Base-by-base conservation (phyloP, 768 basidiomycete species). In the Pisolithus orientalis region DNA sequence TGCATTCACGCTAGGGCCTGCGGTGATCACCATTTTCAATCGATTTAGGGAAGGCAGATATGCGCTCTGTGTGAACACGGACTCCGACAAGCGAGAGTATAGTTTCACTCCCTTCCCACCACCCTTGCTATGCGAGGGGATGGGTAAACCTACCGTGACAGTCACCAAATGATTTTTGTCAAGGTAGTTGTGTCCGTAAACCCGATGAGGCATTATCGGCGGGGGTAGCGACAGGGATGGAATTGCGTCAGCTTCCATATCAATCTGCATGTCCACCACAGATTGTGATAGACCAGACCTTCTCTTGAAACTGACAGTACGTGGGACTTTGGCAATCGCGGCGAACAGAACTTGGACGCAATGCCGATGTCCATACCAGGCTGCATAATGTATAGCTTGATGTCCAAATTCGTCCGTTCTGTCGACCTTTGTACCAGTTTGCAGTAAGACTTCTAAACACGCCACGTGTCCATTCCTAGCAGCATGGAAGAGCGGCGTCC, bases 401-500 rank as follows among this genome's bases (percentile, higher is more conserved):
- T 91, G 87, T 9, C 85, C 86, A 43, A 87, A 75, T 69, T 99
- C 96, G 67, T 98, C 96, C 32, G 73, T 74, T 37, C 78, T 76
- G 60, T 84, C 77, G n/a, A 89, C 80, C 48, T 86, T 80, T 55
- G 85, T 81, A 6, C 90, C 87, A 6, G 89, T 90, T 44, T 83
- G 79, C 7, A 98, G 75, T 21, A 98, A 77, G n/a, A 89, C 76
- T 38, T 72, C 71, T 39, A 97, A 79, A 62, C 90, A 95, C 6
- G 75, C 74, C 16, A 76, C 69, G 57, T 84, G 87, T 1, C 94
- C 94, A 56, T 92, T 86, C 37, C 91, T 85, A 5, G 94, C 87
- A 3, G 96, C 93, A 68, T 98, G 94, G 63, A 94, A 93, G 42
- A 98, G 76, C 25, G 96, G 96, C 6, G 94, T 98, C 93, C 95